A percentile compares a stretch with the other conserved stretches of the same genome.
Evolutionary conservation across 352 stramenopile genomes (phyloP).

Genomic region (Pythium sp.): DNA sequence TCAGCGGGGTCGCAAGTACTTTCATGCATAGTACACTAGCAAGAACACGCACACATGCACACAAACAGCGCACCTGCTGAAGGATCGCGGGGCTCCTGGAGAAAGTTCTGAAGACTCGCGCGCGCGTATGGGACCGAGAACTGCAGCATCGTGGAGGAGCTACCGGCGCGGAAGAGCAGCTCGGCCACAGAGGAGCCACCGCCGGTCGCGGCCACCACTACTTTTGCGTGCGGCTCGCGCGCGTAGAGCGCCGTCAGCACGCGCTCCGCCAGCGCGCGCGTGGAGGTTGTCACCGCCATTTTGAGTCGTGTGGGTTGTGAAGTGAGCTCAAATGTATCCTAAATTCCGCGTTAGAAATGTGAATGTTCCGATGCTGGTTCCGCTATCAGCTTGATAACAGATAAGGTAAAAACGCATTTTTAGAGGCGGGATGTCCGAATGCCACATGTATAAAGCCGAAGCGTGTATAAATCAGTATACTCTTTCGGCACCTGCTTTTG

Average conservation of each 20-base stretch:
- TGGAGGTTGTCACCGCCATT: background rate
- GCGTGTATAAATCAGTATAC: no score
- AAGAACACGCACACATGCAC: background rate
- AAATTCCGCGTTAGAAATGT: no score
- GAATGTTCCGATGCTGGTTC: no score
- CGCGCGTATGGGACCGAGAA: constrained; percentile 68
- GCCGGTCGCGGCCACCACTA: constrained; percentile 53
- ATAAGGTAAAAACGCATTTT: no score
- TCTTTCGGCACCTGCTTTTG: no score
- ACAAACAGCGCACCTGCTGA: background rate
- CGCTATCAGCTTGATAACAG: no score
- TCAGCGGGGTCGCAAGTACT: background rate
- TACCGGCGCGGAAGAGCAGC: constrained; percentile 50
- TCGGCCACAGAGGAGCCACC: constrained; percentile 43
- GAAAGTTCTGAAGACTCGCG: constrained; percentile 50
- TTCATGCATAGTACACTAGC: no score
- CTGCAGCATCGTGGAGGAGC: constrained; percentile 71
- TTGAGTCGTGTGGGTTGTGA: background rate
- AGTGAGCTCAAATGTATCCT: no score
- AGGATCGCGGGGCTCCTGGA: constrained; percentile 22
- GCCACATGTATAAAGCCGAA: no score
- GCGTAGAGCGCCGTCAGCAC: constrained; percentile 56
- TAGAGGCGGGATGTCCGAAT: no score
- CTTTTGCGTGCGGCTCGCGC: constrained; percentile 47
- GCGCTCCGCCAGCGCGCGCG: constrained; percentile 37